Base-by-base conservation (phyloP, 345 rosid species). In the Linum tenue region DNA sequence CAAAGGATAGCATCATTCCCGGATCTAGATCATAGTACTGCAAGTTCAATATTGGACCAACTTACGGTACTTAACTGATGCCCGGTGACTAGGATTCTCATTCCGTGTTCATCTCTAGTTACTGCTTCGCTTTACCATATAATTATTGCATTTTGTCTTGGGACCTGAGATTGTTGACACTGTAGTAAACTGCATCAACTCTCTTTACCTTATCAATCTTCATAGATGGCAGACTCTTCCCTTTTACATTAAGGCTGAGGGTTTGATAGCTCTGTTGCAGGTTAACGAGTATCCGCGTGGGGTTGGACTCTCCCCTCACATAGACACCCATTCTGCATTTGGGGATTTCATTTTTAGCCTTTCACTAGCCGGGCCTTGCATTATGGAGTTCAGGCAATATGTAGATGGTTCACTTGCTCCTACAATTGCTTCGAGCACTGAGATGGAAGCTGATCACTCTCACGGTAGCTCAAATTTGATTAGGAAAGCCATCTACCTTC, bases 311-410 rank as follows among this genome's bases (percentile, higher is more conserved):
- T 90, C 98, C 36, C 98, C 98, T 57, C 98, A 90, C 81, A 85
- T 90, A 74, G 98, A 92, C 74, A 92, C 96, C 58, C 98, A 92
- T 83, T 90, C 98, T 15, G 98, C 98, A 58, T 92, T 92, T 72
- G 89, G 81, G 73, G 97, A 86, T 71, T 85, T 76, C 62, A 90
- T 92, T 68, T 92, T 88, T 75, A 92, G 96, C 79, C 96, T 92
- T 76, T 90, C 97, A 57, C 74, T 92, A 84, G 91, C 96, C 37
- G 98, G 98, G 70, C 97, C 98, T 77, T 90, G 97, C 78, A 79
- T 90, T 59, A 92, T 92, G 98, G 98, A 92, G 72, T 92, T 92
- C 69, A 83, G 98, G 78, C 90, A 74, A 81, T 90, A 86, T 70
- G 76, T 69, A 59, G 79, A 69, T 60, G 85, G 84, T 60, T 71